Evolutionary conservation across 1,139 yeast species (phyloP).

Genomic region (Spencermartinsiella ligniputridi): DNA sequence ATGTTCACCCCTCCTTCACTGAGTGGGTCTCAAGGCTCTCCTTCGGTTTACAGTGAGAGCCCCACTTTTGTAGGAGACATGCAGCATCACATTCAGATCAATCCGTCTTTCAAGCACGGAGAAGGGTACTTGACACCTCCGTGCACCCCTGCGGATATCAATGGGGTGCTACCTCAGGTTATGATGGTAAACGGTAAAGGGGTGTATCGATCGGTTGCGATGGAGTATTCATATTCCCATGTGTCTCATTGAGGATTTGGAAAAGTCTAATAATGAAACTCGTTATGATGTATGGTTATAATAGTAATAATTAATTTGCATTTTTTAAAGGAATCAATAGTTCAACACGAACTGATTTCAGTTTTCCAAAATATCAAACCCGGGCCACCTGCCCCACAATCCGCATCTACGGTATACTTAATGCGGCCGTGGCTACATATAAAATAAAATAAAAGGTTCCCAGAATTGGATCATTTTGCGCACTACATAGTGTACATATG

Average conservation of each 20-base stretch:
- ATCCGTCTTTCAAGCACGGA: constrained; percentile 16
- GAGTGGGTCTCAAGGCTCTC: constrained; percentile 14
- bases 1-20: constrained; percentile 20
- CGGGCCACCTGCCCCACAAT: no score
- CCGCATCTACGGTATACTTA: no score
- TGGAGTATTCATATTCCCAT: not conserved
- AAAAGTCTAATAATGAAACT: not conserved
- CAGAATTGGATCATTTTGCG: no score
- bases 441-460: no score
- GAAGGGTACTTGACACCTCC: constrained; percentile 30
- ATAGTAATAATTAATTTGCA: not conserved
- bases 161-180: constrained; percentile 5
- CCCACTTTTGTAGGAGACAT: constrained; percentile 8
- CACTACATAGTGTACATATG: no score
- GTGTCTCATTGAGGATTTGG: not conserved
- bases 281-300: not conserved
- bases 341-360: no score
- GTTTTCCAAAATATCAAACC: no score
- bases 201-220: not conserved
- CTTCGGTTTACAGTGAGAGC: constrained; percentile 8
- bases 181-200: constrained; percentile 1
- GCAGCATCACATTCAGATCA: constrained; percentile 3
- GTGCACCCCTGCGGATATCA: constrained; percentile 28
- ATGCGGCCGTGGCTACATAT: no score
- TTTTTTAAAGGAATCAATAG: no score